Base-by-base conservation (phyloP, 805 yeast species). In the Ascoidea tarda region DNA sequence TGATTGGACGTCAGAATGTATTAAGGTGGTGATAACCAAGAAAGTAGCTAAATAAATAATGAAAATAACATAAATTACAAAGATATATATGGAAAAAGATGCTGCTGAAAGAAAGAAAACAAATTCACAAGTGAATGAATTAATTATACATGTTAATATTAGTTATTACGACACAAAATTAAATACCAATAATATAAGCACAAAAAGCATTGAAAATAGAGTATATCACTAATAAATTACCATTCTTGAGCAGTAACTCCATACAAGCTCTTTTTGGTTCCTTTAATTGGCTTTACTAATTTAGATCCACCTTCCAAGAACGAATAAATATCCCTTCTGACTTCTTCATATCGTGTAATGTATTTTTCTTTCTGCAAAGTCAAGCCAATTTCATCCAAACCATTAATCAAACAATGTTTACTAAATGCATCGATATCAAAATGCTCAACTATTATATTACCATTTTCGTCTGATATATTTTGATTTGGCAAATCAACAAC, bases 351-450 rank as follows among this genome's bases (percentile, higher is more conserved):
- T 60, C 79, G 75, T 51, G 66, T 54, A 60, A 93, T 93, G 67
- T 62, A 80, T 52, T 79, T 79, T 70, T 87, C 96, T 70, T 89
- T 88, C 69, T 89, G 91, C 62, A 93, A 72, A 51, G 99, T 93
- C 63, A 93, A 78, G 47, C 97, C 97, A 69, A 93, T 93, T 66
- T 93, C 99, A 67, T 93, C 99, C 57, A 93, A 81, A 58, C 99
- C 99, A 59, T 93, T 88, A 53, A 91, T 73, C 61, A 93, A 76
- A 66, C 98, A 93, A 69, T 91, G 96, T 71, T 90, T 89, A 76
- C 97, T 84, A 77, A 90, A 93, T 42, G 72, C 77, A 68, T 90
- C 98, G 56, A 93, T 79, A 5, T 87, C 96, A 60, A 93, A 93
- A 59, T 84, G 76, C 14, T 81, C 89, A 38, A 89, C 83, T 53